Conservation (phyloP, 768 basidiomycete species). For the Punctularia strigosozonata region DNA sequence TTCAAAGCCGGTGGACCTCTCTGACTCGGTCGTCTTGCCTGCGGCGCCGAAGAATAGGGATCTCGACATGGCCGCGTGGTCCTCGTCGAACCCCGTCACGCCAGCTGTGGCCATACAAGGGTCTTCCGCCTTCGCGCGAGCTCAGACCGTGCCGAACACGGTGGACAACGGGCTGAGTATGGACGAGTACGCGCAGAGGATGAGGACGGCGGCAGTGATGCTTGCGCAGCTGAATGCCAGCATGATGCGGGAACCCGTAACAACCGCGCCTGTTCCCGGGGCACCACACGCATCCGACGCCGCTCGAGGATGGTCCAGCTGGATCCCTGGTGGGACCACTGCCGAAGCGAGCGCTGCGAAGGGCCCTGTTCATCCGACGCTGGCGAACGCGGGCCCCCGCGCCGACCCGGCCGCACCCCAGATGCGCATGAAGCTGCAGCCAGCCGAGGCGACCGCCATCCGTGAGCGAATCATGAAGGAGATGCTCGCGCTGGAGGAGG, state of each 20-base stretch:
- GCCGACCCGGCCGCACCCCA: background rate
- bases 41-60: constrained; percentile 80
- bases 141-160: background rate
- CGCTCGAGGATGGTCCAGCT: constrained; percentile 25
- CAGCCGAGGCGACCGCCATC: constrained; percentile 80
- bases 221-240: constrained; percentile 89
- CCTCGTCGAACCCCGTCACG: constrained; percentile 35
- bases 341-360: constrained; percentile 18
- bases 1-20: constrained; percentile 61
- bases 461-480: constrained; percentile 96
- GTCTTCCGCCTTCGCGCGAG: background rate
- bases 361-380: constrained; percentile 19
- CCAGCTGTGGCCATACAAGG: constrained; percentile 31
- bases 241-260: constrained; percentile 42
- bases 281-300: background rate
- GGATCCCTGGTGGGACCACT: constrained; percentile 48
- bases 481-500: constrained; percentile 94
- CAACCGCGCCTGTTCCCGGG: constrained; percentile 9
- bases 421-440: constrained; percentile 63
- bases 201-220: constrained; percentile 98
- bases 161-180: constrained; percentile 41
- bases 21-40: constrained; percentile 76
- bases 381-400: constrained; percentile 5
- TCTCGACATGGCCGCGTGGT: constrained; percentile 81
- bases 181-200: constrained; percentile 96